Percentiles rank a stretch among this genome's conserved stretches.
phyloP scores from a whole-genome alignment of 116 monocot genomes.

The Posidonia oceanica region DNA sequence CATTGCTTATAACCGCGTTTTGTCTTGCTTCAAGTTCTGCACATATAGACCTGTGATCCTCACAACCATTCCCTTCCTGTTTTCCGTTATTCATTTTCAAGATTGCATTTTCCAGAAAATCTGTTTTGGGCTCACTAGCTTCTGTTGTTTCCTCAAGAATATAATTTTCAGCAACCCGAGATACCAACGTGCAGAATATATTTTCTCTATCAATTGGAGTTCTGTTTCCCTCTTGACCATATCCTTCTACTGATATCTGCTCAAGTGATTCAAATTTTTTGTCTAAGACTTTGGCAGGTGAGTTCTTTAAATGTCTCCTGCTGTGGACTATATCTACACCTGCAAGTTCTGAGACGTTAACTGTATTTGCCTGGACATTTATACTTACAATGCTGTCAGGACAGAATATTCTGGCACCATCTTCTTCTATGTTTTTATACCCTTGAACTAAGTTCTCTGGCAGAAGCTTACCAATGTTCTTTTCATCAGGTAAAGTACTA shows the following conservation, averaged over 20 bases:
- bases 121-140: not conserved
- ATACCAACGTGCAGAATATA: not conserved
- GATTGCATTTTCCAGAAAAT: not conserved
- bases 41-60: not conserved
- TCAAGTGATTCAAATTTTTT: not conserved
- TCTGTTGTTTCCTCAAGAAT: not conserved
- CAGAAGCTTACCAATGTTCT: not conserved
- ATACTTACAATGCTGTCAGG: not conserved
- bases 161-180: not conserved
- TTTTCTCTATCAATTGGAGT: not conserved
- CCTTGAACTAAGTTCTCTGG: not conserved
- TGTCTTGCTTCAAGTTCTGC: not conserved
- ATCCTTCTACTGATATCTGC: not conserved
- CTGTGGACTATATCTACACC: not conserved
- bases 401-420: not conserved
- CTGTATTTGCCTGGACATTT: not conserved
- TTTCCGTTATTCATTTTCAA: not conserved
- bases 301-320: not conserved
- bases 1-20: not conserved
- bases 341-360: not conserved
- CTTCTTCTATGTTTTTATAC: not conserved
- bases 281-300: not conserved
- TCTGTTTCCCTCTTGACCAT: not conserved
- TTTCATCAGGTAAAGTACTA: not conserved
- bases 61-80: not conserved